Conservation (phyloP, 192 early-diverging fungal genomes). For the Backusella morwellensis region DNA sequence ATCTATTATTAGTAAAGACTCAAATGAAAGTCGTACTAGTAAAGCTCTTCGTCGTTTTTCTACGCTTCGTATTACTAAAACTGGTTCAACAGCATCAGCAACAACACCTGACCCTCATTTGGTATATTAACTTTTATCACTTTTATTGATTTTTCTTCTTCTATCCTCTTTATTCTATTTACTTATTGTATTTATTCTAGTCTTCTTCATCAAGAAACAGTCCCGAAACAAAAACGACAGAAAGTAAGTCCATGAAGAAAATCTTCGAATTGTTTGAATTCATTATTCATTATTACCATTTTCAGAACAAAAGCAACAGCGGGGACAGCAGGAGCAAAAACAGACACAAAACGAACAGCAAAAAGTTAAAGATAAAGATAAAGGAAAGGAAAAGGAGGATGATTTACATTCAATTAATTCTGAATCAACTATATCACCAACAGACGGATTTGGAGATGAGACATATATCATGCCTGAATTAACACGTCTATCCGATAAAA, state of each 20-base stretch:
- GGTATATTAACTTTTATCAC: neutral
- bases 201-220: neutral
- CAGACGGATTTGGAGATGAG: neutral
- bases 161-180: neutral
- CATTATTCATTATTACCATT: neutral
- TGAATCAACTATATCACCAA: neutral
- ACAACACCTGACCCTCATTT: neutral
- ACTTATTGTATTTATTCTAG: neutral
- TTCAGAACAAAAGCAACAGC: neutral
- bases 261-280: neutral
- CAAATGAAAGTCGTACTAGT: neutral
- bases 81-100: neutral
- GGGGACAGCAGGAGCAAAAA: neutral
- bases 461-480: neutral
- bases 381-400: neutral
- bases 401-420: slow-evolving; percentile 9
- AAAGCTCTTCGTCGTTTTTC: neutral
- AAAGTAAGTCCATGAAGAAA: neutral
- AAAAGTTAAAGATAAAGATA: neutral
- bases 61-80: slow-evolving; percentile 1
- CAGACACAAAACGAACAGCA: neutral
- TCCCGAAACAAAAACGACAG: neutral
- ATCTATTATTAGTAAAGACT: neutral
- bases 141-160: neutral
- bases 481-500: slow-evolving; percentile 3